Evolutionary conservation across 306 rosid genomes (phyloP).

Genomic region (Hylodesmum podocarpum): DNA sequence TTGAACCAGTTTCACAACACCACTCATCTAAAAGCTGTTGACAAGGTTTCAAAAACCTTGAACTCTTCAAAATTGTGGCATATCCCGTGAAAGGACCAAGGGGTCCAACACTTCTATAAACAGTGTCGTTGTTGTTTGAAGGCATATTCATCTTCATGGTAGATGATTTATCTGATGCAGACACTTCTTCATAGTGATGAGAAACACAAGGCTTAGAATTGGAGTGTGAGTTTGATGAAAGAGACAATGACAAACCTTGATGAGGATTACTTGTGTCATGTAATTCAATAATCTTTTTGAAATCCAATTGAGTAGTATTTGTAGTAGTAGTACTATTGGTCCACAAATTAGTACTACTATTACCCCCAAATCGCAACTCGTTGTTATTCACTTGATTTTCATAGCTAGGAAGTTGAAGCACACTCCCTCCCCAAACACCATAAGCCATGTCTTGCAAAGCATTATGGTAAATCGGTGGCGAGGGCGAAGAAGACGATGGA

Average conservation of each 20-base stretch:
- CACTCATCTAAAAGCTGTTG: slow-evolving; percentile 66
- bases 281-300: slow-evolving; percentile 26
- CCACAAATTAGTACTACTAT: slow-evolving; percentile 43
- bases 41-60: slow-evolving; percentile 74
- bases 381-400: slow-evolving; percentile 37
- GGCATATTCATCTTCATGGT: background rate
- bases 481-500: slow-evolving; percentile 3
- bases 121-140: background rate
- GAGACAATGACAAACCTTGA: slow-evolving; percentile 76
- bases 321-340: slow-evolving; percentile 34
- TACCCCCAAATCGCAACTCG: slow-evolving; percentile 1
- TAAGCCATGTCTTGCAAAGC: slow-evolving; percentile 52
- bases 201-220: slow-evolving; percentile 34
- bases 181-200: slow-evolving; percentile 35
- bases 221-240: slow-evolving; percentile 63
- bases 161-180: slow-evolving; percentile 34
- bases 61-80: slow-evolving; percentile 74
- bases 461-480: slow-evolving; percentile 40
- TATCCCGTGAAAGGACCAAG: slow-evolving; percentile 98
- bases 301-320: slow-evolving; percentile 31
- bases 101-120: slow-evolving; percentile 62
- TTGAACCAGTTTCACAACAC: slow-evolving; percentile 38
- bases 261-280: slow-evolving; percentile 17
- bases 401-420: slow-evolving; percentile 38
- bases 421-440: slow-evolving; percentile 38